Percentiles rank a stretch among this genome's conserved stretches.
These are phyloP conservation scores for Filobasidium wieringae DNA, from an alignment of 768 basidiomycete species.

Conservation along the genomic window DNA sequence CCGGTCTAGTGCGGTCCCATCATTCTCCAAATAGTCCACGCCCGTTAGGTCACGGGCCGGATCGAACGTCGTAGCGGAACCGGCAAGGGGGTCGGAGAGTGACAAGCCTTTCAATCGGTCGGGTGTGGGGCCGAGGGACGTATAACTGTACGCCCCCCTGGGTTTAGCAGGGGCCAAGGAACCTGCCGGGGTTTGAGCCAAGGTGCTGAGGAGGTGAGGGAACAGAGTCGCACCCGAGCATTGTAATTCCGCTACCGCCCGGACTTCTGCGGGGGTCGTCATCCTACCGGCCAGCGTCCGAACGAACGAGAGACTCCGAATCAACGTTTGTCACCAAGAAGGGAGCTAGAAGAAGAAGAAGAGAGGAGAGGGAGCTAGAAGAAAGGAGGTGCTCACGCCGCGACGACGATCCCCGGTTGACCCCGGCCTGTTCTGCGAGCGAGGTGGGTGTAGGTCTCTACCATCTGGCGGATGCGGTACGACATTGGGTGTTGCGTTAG, in stretches of 20 bases:
- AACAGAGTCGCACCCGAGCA: neutral
- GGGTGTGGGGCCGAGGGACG: neutral
- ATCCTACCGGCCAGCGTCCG: neutral
- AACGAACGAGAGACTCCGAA: too few species aligned
- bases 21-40: neutral
- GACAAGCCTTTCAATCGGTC: neutral
- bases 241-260: neutral
- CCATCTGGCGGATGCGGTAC: neutral
- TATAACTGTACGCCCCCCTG: neutral
- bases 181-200: neutral
- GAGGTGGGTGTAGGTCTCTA: neutral
- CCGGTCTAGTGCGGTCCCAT: neutral
- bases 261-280: neutral
- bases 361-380: too few species aligned
- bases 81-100: neutral
- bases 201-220: neutral
- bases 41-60: neutral
- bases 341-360: neutral
- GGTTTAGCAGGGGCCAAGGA: neutral
- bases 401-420: neutral
- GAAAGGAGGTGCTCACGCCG: too few species aligned
- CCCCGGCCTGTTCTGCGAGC: neutral
- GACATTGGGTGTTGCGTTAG: neutral
- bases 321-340: neutral
- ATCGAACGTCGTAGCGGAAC: neutral